These are phyloP conservation scores for Steccherinum ochraceum DNA, from an alignment of 768 basidiomycete genomes.

Conservation along the genomic window DNA sequence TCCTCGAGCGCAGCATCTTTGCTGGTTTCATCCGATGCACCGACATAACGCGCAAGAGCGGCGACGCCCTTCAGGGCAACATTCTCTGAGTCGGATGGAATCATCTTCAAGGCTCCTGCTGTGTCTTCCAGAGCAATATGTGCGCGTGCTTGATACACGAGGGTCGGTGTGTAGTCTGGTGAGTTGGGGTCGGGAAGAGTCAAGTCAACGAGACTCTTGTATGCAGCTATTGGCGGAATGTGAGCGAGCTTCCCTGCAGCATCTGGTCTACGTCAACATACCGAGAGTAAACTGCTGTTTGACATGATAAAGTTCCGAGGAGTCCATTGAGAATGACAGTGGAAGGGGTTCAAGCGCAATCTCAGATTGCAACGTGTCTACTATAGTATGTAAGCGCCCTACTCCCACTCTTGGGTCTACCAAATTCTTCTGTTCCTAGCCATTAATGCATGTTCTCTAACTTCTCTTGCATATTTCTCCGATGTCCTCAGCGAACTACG, in stretches of 20 bases:
- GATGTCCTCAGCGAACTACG: no score
- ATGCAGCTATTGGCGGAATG: conserved; percentile 44
- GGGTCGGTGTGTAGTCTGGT: conserved; percentile 52
- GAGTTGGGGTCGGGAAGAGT: conserved; percentile 55
- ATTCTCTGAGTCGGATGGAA: conserved; percentile 55
- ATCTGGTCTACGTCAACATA: conserved; percentile 19
- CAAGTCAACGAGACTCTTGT: conserved; percentile 50
- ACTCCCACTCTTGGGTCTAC: no score
- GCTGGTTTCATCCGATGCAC: conserved; percentile 24
- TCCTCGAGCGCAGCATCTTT: conserved; percentile 68
- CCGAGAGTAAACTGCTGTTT: conserved; percentile 76
- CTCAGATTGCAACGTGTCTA: no score
- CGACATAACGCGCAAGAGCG: conserved; percentile 68
- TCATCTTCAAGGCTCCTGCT: conserved; percentile 45
- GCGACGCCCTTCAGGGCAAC: conserved; percentile 64
- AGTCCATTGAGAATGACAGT: no score
- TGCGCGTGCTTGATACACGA: conserved; percentile 78
- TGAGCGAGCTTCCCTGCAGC: not conserved
- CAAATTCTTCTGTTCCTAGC: no score
- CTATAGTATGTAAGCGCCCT: no score
- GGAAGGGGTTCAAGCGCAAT: no score
- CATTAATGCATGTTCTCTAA: no score
- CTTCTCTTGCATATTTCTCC: no score
- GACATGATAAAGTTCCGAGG: conserved; percentile 58
- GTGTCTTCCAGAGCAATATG: conserved; percentile 65